Evolutionary conservation across 2,329 filamentous ascomycete species (phyloP).

Genomic region (Venturia pyrina): DNA sequence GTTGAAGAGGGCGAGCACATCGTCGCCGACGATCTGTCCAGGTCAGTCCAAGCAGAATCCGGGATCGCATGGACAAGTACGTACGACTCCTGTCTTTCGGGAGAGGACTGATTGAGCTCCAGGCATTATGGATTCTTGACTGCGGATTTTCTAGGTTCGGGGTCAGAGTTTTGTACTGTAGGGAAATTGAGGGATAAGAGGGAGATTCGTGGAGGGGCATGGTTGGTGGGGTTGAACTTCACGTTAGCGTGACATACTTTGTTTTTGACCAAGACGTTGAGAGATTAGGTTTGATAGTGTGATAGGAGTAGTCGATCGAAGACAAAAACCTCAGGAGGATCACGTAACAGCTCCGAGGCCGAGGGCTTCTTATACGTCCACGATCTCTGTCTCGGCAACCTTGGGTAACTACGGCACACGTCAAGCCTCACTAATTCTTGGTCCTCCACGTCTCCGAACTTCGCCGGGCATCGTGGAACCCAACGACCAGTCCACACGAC

Average conservation of each 20-base stretch:
- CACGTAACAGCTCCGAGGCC: background rate
- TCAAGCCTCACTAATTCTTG: background rate
- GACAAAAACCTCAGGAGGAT: background rate
- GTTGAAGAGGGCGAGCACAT: slow-evolving; percentile 56
- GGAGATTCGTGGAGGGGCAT: background rate
- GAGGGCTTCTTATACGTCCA: background rate
- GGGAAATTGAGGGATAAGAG: background rate
- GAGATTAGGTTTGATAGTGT: background rate
- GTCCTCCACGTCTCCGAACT: background rate
- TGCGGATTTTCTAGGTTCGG: background rate
- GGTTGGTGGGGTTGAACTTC: background rate
- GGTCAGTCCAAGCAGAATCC: background rate
- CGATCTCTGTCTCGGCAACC: background rate
- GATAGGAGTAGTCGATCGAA: background rate
- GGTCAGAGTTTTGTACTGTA: background rate
- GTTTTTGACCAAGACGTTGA: background rate
- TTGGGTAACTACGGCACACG: background rate
- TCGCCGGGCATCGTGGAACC: background rate
- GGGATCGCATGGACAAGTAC: background rate
- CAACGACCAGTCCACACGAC: background rate
- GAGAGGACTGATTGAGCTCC: slow-evolving; percentile 30
- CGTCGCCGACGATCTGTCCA: slow-evolving; percentile 13
- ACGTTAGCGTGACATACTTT: background rate
- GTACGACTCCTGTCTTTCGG: slow-evolving; percentile 50
- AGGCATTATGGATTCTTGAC: background rate